Base-by-base conservation (phyloP, 2,329 filamentous ascomycete genomes). In the Colletotrichum sp. region DNA sequence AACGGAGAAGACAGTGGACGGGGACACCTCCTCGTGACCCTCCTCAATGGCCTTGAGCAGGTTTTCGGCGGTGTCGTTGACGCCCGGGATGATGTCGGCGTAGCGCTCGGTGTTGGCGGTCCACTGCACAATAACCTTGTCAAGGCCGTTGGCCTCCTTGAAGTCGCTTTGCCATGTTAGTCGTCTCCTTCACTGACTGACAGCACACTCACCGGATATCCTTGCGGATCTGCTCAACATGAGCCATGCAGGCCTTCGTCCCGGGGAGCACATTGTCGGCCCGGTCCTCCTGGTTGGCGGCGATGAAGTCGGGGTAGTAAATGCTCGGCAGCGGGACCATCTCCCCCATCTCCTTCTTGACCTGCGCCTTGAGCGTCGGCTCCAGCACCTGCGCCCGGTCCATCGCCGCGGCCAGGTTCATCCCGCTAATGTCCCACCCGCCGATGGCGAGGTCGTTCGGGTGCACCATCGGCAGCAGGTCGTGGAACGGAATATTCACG, bases 261-360 rank as follows among this genome's bases (percentile, higher is more conserved):
- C 97, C 97, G 77, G 94, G 88, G 64, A 98, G 85, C 77, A 98
- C 82, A 82, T 99, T 98, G 87, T 99, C 96, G 78, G 96, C 97
- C 82, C 97, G 94, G 82, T 96, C 96, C 85, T 97, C 96, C 88
- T 99, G 97, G 89, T 99, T 99, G 84, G 97, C 95, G 79, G 97
- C 97, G 83, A 99, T 99, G 89, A 99, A 99, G 87, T 98, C 97
- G 2, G 97, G 97, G 86, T 99, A 99, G 91, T 99, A 99, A 87
- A 98, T 94, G 86, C 94, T 96, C 28, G 96, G 96, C 78, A 98
- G 91, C 34, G 97, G 97, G 80, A 93, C 93, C 92, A 98, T 94
- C 80, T 89, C 89, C 76, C 92, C 88, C 96, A 98, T 96, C 88
- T 98, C 95, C 90, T 98, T 98, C 87, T 92, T 93, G 81, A 99